Percentiles rank a stretch among this genome's conserved stretches.
Conservation (phyloP, 2,329 filamentous ascomycete genomes). For the Penicillium sp. region DNA sequence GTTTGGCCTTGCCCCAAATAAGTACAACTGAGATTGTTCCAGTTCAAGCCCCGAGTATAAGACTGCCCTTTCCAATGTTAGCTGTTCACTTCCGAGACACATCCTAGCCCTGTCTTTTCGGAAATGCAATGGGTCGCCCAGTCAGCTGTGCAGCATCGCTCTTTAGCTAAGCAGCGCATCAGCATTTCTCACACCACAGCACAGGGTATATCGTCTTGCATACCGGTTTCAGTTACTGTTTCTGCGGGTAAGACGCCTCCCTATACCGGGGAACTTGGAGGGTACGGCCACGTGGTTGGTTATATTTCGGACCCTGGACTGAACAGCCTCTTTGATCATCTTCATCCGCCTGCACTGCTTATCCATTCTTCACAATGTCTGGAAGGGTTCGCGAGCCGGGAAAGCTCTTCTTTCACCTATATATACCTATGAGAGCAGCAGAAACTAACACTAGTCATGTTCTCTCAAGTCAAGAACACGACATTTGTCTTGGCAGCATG, state of each 20-base stretch:
- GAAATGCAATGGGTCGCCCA: not conserved
- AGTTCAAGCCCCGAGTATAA: not conserved
- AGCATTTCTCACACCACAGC: too few species aligned
- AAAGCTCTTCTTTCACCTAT: not conserved
- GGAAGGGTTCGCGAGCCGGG: not conserved
- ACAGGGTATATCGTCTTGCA: not conserved
- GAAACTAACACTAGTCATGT: not conserved
- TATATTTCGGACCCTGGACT: not conserved
- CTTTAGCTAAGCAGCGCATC: not conserved
- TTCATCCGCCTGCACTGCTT: not conserved
- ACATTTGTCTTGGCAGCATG: not conserved
- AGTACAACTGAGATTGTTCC: not conserved
- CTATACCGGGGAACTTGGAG: not conserved
- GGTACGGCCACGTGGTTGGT: not conserved
- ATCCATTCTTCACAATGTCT: not conserved
- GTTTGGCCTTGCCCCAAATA: not conserved
- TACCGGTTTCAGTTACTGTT: not conserved
- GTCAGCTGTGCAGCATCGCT: not conserved
- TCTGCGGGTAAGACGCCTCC: not conserved
- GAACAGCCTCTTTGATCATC: not conserved
- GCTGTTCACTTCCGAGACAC: not conserved
- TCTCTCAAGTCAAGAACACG: not conserved
- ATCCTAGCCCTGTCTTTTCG: not conserved
- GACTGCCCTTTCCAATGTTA: not conserved
- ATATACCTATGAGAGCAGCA: not conserved